Base-by-base conservation (phyloP, 1,284 basidiomycete genomes). In the Puccinia horiana region DNA sequence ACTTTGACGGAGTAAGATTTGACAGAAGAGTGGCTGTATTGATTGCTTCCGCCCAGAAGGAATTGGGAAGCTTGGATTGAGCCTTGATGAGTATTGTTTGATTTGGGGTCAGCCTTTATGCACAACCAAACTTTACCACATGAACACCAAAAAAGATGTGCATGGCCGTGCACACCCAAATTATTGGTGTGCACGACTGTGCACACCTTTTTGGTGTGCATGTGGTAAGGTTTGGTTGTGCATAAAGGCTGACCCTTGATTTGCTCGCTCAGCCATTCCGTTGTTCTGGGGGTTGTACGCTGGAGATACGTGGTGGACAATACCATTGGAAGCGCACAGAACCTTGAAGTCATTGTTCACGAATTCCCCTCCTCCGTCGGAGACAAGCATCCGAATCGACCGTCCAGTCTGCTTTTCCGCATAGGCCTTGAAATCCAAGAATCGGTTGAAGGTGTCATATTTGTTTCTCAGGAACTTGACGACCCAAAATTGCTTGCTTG, bases 301-400 rank as follows among this genome's bases (percentile, higher is more conserved):
- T 32, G 73, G 69, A 11, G 69, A 1, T 2, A 72, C 29, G 29
- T 47, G 35, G 40, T 72, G 69, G 49, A 9, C 9, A 1, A 47
- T 47, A 14, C 69, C 69, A 5, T 52, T 20, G 11, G 23, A 44
- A 49, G 35, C n/a, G 26, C 42, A 44, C 9, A 72, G 42, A 2
- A 26, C 29, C 18, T 42, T 49, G 42, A 72, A 72, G n/a, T 52
- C 29, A 5, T 44, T 6, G 18, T 72, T 72, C 12, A 52, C n/a
- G 29, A 72, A 72, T 26, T 72, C 69, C 14, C 69, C 69, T 8
- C 69, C 69, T 16, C 69, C 29, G 44, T 72, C 69, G 11, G 69
- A 47, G 35, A 72, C n/a, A 26, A 72, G 37, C 42, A 18, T 32
- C 1, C 14, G 3, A n/a, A 72, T 44, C 3, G 4, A 20, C 0